These are phyloP conservation scores for Fraxinus angustifolia DNA, from an alignment of 305 asterid genomes.

Conservation along the genomic window DNA sequence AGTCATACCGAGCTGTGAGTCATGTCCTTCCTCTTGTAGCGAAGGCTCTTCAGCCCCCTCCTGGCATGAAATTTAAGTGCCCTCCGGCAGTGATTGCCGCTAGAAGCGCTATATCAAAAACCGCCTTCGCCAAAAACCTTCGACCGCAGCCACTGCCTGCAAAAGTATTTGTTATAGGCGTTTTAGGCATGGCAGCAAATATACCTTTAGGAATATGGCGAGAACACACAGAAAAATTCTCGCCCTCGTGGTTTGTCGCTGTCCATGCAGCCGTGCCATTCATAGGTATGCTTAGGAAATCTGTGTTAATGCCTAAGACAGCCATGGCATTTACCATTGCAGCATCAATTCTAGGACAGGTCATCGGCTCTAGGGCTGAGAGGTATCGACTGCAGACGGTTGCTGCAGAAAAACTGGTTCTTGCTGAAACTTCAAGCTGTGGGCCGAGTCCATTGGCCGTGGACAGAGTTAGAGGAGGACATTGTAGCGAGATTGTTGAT, in stretches of 20 bases:
- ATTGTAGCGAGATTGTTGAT: conserved; percentile 38
- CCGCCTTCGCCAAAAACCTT: conserved; percentile 74
- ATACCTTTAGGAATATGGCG: conserved; percentile 80
- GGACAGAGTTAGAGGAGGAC: conserved; percentile 32
- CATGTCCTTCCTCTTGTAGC: conserved; percentile 82
- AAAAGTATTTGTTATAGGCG: conserved; percentile 63
- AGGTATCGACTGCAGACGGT: conserved; percentile 55
- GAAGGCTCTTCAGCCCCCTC: conserved; percentile 66
- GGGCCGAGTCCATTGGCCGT: conserved; percentile 22
- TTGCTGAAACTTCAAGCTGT: conserved; percentile 20
- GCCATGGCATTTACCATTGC: conserved; percentile 88
- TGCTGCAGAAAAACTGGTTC: conserved; percentile 30
- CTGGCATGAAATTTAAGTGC: conserved; percentile 63
- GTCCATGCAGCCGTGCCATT: conserved; percentile 89
- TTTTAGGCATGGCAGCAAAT: conserved; percentile 78
- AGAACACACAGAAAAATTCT: conserved; percentile 76
- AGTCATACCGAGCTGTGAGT: conserved; percentile 76
- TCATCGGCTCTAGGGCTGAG: conserved; percentile 86
- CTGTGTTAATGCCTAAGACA: conserved; percentile 69
- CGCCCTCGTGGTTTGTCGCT: conserved; percentile 75
- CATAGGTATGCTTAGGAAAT: conserved; percentile 77
- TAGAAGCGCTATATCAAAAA: conserved; percentile 67
- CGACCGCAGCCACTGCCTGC: conserved; percentile 87
- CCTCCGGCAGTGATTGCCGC: conserved; percentile 80
- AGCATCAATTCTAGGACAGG: conserved; percentile 79